Conservation (phyloP, 2,329 filamentous ascomycete genomes). For the Davidsoniella australis region DNA sequence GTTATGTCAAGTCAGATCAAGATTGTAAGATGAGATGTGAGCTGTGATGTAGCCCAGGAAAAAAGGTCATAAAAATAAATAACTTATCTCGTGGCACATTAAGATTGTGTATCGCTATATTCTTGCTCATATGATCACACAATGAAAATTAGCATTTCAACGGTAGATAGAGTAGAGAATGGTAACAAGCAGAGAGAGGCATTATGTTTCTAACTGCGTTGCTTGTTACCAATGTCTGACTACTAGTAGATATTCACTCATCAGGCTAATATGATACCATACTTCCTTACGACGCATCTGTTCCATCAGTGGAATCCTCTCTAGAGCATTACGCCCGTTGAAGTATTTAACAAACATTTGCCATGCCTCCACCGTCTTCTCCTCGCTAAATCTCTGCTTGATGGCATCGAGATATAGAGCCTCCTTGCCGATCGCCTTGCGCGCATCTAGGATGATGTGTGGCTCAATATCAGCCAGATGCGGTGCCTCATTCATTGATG, state of each 20-base stretch:
- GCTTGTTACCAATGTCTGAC: conserved; percentile 48
- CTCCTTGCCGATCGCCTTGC: conserved; percentile 61
- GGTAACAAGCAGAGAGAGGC: neutral
- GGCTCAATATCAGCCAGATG: conserved; percentile 42
- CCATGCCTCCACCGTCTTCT: conserved; percentile 50
- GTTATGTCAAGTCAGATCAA: no score
- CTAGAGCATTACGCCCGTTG: conserved; percentile 68
- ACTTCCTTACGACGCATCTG: conserved; percentile 73
- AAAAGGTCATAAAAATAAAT: no score
- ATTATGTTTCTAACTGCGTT: neutral
- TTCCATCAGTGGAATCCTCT: conserved; percentile 73
- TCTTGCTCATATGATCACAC: no score
- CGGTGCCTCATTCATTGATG: conserved; percentile 36
- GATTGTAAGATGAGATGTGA: no score
- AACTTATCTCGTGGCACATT: no score
- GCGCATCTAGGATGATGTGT: conserved; percentile 60
- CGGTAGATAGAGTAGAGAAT: no score
- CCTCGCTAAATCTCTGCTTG: conserved; percentile 28
- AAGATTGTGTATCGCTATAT: no score
- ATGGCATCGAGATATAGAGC: conserved; percentile 53
- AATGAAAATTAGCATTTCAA: no score
- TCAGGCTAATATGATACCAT: conserved; percentile 46
- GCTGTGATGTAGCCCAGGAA: no score
- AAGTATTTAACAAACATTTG: conserved; percentile 66
- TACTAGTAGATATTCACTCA: conserved; percentile 50